phyloP scores from a whole-genome alignment of 1,284 basidiomycete species.

The Fomitiporia mediterranea region DNA sequence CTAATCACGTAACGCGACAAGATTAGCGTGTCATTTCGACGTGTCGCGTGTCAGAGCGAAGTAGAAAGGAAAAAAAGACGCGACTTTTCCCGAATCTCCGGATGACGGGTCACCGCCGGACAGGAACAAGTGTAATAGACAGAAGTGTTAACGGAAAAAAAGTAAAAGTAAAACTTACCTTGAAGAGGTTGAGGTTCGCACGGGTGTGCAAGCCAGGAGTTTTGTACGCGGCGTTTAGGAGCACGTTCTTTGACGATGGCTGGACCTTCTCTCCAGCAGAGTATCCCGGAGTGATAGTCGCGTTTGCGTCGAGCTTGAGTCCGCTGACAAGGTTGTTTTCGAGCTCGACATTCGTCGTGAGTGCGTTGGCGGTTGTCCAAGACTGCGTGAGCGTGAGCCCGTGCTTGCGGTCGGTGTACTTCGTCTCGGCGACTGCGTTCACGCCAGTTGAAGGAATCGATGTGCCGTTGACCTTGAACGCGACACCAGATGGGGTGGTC shows the following conservation, averaged over 20 bases:
- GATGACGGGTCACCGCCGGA: too few relatives aligned
- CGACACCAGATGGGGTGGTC: slow-evolving; percentile 83
- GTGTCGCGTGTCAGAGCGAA: background rate
- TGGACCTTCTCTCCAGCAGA: slow-evolving; percentile 43
- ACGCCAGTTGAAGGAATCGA: slow-evolving; percentile 73
- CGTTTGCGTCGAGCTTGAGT: slow-evolving; percentile 91
- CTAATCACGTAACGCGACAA: slow-evolving; percentile 36
- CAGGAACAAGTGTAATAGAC: background rate
- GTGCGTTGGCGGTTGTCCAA: slow-evolving; percentile 92
- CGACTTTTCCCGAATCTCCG: background rate
- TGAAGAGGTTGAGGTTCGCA: slow-evolving; percentile 91
- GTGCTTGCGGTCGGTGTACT: slow-evolving; percentile 84
- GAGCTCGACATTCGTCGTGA: slow-evolving; percentile 91
- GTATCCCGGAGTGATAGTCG: slow-evolving; percentile 84
- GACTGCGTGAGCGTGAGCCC: slow-evolving; percentile 89
- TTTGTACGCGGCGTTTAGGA: slow-evolving; percentile 88
- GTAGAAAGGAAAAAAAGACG: background rate
- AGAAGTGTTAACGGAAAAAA: slow-evolving; percentile 11
- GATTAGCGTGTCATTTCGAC: slow-evolving; percentile 16
- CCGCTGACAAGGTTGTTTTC: slow-evolving; percentile 98
- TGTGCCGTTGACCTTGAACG: slow-evolving; percentile 83
- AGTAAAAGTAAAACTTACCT: slow-evolving; percentile 47
- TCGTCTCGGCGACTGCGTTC: slow-evolving; percentile 86
- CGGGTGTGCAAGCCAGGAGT: slow-evolving; percentile 95
- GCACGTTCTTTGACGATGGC: slow-evolving; percentile 67